Evolutionary conservation across 148 eudicot genomes (phyloP), one percentile per base, ranked within the genome.

Genomic region (Gaultheria prostrata): DNA sequence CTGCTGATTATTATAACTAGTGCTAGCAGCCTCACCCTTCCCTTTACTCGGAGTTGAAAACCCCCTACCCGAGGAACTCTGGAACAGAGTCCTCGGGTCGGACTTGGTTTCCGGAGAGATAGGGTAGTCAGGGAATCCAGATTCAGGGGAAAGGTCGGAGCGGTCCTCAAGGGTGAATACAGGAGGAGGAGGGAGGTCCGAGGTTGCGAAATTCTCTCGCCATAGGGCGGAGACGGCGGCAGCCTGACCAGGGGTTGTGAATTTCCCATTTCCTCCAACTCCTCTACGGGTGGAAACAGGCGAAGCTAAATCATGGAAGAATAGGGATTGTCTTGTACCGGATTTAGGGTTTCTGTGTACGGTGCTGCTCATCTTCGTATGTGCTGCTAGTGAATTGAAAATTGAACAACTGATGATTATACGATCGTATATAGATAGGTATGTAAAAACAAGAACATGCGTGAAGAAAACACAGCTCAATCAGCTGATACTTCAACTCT

Each of bases 191-290:
- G 98, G 99, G 61, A 97, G 96, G 89, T 95, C 98, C 3, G 98
- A 89, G 73, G 76, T 90, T 56, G 96, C 83, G 48, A 95, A 95
- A 88, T 93, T 95, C 75, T 97, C 99, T 39, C 92, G 94, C 99
- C 99, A 97, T 7, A 95, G 88, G 32, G 99, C 99, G 0, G 99
- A 95, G 78, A 95, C 98, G 33, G 99, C 98, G 0, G 99, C 98
- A 1, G 98, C 96, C 83, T 97, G 99, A 24, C 98, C 98, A 0
- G 99, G 90, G 17, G 93, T 95, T 5, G 97, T 83, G 89, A 97
- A 94, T 77, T 92, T 94, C 11, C 95, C 87, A 4, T n/a, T 28
- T 14, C 21, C 80, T 15, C 94, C 84, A 8, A 93, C 86, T 51
- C 89, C 93, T 85, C 93, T 88, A 53, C 95, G 89, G n/a, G 90